These are phyloP conservation scores for Sutorius eximius DNA, from an alignment of 1,284 basidiomycete genomes.

Conservation along the genomic window DNA sequence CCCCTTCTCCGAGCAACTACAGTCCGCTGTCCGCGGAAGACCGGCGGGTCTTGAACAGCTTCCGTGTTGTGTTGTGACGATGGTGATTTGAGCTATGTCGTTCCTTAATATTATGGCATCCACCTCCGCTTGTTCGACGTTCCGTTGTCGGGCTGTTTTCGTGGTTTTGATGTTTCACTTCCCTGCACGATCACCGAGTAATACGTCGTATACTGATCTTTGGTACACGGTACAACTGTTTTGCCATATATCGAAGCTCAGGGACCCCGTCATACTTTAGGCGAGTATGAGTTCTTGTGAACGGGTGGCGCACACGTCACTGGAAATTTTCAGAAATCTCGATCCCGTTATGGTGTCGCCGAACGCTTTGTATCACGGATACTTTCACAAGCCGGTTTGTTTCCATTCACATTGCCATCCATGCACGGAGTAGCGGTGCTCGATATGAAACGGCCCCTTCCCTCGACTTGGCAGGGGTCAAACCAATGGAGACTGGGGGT, in stretches of 20 bases:
- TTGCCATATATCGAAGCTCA: not conserved
- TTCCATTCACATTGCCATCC: not conserved
- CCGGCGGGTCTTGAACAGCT: slow-evolving; percentile 52
- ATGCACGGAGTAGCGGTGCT: not conserved
- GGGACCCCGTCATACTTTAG: not conserved
- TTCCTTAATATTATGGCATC: slow-evolving; percentile 13
- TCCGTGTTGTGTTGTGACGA: slow-evolving; percentile 51
- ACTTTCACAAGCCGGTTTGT: not conserved
- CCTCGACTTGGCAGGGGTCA: not conserved
- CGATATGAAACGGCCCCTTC: not conserved
- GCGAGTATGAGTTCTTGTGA: not conserved
- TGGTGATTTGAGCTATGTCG: not conserved
- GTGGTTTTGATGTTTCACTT: slow-evolving; percentile 1
- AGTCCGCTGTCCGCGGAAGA: slow-evolving; percentile 58
- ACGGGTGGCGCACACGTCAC: not conserved
- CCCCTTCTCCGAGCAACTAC: slow-evolving; percentile 40
- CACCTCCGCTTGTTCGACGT: not conserved
- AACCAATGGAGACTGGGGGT: not conserved
- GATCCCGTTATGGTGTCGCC: not conserved
- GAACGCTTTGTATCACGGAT: not conserved
- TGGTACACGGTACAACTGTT: not conserved
- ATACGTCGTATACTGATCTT: slow-evolving; percentile 1
- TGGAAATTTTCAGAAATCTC: not conserved
- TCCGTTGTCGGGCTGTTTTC: not conserved
- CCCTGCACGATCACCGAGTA: slow-evolving; percentile 3